Conservation (phyloP, 2,329 filamentous ascomycete genomes). For the Ophiostoma piceae region DNA sequence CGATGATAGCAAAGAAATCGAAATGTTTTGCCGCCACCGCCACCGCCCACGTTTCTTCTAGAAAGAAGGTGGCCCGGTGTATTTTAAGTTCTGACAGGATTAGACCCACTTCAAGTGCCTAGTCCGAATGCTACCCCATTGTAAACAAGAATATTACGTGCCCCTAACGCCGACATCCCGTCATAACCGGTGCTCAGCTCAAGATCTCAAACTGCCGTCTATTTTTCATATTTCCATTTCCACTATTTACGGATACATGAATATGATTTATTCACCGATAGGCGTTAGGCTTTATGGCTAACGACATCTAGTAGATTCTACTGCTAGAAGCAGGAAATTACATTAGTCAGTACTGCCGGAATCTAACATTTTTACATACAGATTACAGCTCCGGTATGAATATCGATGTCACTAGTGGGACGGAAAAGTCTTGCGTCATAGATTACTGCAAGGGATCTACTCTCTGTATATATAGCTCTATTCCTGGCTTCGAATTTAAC, state of each 20-base stretch:
- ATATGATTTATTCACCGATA: neutral
- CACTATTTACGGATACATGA: neutral
- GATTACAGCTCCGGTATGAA: neutral
- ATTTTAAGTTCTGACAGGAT: neutral
- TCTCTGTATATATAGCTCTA: neutral
- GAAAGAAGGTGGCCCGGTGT: neutral
- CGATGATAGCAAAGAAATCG: neutral
- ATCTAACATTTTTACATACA: neutral
- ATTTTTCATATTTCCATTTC: neutral
- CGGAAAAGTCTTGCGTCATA: neutral
- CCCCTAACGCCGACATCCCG: neutral
- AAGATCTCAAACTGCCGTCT: neutral
- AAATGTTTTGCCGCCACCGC: neutral
- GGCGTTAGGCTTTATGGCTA: neutral
- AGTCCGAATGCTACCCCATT: neutral
- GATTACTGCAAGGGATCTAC: neutral
- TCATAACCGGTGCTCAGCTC: neutral
- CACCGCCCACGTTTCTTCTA: neutral
- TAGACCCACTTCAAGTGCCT: neutral
- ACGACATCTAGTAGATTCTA: neutral
- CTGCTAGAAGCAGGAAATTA: neutral
- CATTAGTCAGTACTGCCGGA: neutral
- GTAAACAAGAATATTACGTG: slow-evolving; percentile 5
- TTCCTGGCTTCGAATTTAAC: neutral
- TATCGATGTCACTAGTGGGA: neutral